Percentiles rank a stretch among this genome's conserved stretches.
Conservation (phyloP, 2,329 filamentous ascomycete species). For the Neofusicoccum kwambonambiense region DNA sequence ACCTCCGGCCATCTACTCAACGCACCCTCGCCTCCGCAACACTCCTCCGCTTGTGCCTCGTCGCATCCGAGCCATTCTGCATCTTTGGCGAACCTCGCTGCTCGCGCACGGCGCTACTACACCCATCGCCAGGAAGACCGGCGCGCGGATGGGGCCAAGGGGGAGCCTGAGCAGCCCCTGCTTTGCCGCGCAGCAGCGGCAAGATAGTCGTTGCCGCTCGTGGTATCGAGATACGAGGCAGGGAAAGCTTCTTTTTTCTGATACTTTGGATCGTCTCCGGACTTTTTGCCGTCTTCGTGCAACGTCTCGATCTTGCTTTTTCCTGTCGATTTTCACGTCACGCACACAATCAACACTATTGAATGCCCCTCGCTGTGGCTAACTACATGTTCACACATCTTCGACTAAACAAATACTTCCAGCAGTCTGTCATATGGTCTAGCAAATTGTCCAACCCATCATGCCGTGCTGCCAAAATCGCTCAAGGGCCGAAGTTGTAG, state of each 20-base stretch:
- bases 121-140: not conserved
- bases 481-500: not conserved
- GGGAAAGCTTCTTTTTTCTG: not conserved
- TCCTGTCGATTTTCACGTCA: not conserved
- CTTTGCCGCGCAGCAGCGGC: not conserved
- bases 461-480: no score
- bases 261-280: not conserved
- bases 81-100: not conserved
- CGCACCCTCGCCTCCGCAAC: constrained; percentile 1
- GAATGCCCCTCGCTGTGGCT: not conserved
- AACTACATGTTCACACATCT: not conserved
- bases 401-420: not conserved
- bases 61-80: not conserved
- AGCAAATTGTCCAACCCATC: no score
- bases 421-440: not conserved
- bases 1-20: constrained; percentile 1
- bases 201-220: not conserved
- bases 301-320: not conserved
- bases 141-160: not conserved
- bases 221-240: not conserved
- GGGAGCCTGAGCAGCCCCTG: not conserved
- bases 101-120: not conserved
- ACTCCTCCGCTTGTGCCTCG: not conserved
- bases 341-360: not conserved
- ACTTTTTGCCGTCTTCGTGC: not conserved